Percentiles rank a stretch among this genome's conserved stretches.
Conservation (phyloP, 2,329 filamentous ascomycete species). For the Teratosphaeria gauchensis region DNA sequence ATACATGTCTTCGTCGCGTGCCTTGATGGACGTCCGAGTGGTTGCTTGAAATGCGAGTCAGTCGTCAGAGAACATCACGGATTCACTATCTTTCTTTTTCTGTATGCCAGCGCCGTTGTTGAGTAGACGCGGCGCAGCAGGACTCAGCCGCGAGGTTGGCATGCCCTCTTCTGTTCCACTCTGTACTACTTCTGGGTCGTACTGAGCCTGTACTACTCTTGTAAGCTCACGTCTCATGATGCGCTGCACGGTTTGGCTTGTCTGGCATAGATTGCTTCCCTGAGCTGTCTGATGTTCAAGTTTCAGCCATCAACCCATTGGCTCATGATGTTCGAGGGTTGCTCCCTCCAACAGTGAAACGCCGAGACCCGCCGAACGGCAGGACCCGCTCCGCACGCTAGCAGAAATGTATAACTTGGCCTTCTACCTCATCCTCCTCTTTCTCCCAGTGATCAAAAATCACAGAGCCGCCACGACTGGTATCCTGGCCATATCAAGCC, state of each 20-base stretch:
- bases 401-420: constrained; percentile 4
- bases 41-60: neutral
- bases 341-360: neutral
- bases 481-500: constrained; percentile 37
- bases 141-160: neutral
- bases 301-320: neutral
- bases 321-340: neutral
- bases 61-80: neutral
- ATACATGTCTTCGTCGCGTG: neutral
- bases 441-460: constrained; percentile 48
- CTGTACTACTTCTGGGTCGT: neutral
- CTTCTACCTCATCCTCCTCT: constrained; percentile 17
- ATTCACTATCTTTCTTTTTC: neutral
- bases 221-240: neutral
- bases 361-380: neutral
- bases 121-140: neutral
- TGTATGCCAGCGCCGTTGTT: neutral
- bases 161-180: neutral
- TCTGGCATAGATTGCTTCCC: neutral
- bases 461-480: constrained; percentile 62
- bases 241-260: neutral
- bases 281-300: neutral
- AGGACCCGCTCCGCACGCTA: neutral
- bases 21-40: neutral
- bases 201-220: neutral